Evolutionary conservation across 768 basidiomycete species (phyloP).

Genomic region (Gelatoporia subvermispora): DNA sequence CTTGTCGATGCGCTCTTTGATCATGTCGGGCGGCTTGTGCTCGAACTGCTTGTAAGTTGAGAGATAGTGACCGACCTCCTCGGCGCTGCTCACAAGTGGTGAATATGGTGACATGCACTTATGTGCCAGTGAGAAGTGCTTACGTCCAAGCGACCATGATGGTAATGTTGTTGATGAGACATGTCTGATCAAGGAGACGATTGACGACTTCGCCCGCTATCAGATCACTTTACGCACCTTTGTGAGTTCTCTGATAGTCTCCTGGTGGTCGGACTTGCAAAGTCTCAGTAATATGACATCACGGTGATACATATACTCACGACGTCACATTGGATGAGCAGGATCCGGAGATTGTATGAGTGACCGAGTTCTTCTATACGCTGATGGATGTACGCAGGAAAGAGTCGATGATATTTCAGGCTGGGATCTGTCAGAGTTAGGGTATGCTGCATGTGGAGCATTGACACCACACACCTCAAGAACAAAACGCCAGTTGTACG

Average conservation of each 20-base stretch:
- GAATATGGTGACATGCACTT: not conserved
- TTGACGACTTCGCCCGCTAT: no score
- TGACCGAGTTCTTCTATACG: constrained; percentile 84
- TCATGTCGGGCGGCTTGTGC: constrained; percentile 86
- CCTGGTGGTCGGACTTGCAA: constrained; percentile 80
- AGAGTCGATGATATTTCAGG: constrained; percentile 89
- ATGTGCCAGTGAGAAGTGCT: constrained; percentile 17
- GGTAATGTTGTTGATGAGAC: constrained; percentile 90
- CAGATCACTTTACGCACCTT: constrained; percentile 43
- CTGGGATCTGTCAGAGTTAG: constrained; percentile 34
- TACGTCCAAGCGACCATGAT: constrained; percentile 91
- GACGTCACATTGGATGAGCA: constrained; percentile 88
- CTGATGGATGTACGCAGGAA: constrained; percentile 93
- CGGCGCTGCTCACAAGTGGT: constrained; percentile 43
- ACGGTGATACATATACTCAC: constrained; percentile 42
- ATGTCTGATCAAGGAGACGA: constrained; percentile 48
- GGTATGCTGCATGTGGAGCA: no score
- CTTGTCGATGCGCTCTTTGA: constrained; percentile 92
- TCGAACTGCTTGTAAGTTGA: constrained; percentile 91
- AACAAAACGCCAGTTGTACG: constrained; percentile 89
- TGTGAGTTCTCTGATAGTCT: constrained; percentile 87
- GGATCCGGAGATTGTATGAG: constrained; percentile 76
- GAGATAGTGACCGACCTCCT: constrained; percentile 92
- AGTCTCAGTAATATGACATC: not conserved
- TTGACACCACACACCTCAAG: constrained; percentile 56